phyloP scores from a whole-genome alignment of 31 red algal genomes.

The Porphyra umbilicalis region DNA sequence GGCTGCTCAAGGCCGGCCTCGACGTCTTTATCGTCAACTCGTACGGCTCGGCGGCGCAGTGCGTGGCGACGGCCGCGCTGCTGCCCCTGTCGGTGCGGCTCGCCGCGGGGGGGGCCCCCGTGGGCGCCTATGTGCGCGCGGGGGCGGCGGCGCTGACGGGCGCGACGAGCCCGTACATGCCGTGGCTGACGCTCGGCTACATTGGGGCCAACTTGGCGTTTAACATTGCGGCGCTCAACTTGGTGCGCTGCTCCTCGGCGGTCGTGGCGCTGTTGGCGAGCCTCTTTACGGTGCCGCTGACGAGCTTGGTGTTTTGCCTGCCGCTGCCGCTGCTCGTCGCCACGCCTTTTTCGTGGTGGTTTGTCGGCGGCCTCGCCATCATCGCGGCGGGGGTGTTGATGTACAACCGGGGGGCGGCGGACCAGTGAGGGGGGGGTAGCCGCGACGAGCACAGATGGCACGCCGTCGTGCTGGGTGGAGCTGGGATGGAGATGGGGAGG shows the following conservation, averaged over 20 bases:
- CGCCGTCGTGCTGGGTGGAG: too few relatives aligned
- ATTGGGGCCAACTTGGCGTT: slow-evolving; percentile 6
- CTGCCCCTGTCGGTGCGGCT: slow-evolving; percentile 2
- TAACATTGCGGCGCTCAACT: slow-evolving; percentile 7
- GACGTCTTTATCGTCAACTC: slow-evolving; percentile 25
- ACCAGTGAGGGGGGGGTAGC: too few relatives aligned
- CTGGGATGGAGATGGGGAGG: too few relatives aligned
- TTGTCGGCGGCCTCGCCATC: slow-evolving; percentile 5
- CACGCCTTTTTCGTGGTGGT: slow-evolving; percentile 5
- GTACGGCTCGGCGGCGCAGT: slow-evolving; percentile 8
- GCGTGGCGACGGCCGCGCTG: not conserved
- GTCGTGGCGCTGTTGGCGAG: slow-evolving; percentile 5
- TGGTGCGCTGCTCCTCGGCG: slow-evolving; percentile 15
- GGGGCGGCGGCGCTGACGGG: not conserved
- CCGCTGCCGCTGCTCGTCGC: slow-evolving; percentile 13
- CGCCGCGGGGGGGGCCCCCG: not conserved
- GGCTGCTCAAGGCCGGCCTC: slow-evolving; percentile 14
- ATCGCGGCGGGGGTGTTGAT: slow-evolving; percentile 2
- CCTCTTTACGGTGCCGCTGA: slow-evolving; percentile 15
- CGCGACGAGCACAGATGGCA: too few relatives aligned
- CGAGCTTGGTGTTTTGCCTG: slow-evolving; percentile 18
- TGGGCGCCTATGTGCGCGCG: not conserved
- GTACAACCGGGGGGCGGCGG: slow-evolving; percentile 8
- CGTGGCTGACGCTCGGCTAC: slow-evolving; percentile 9
- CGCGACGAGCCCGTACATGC: not conserved